Conservation (phyloP, 2,329 filamentous ascomycete species). For the Ascochyta viciae-villosae region DNA sequence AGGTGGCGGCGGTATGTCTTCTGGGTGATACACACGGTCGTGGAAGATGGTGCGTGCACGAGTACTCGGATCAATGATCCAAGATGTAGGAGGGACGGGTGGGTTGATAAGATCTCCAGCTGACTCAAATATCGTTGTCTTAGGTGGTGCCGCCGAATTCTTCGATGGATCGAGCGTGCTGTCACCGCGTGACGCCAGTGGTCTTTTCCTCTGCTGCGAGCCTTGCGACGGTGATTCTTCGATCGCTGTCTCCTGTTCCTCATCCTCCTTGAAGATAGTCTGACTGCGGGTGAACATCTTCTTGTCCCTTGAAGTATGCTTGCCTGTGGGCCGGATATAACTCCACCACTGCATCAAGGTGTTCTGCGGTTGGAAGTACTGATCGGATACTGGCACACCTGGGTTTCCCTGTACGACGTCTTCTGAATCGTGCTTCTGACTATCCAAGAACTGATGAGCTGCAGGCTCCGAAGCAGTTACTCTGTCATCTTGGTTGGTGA, state of each 20-base stretch:
- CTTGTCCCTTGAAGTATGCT: conserved; percentile 74
- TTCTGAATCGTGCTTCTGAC: conserved; percentile 31
- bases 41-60: conserved; percentile 94
- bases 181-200: conserved; percentile 57
- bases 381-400: conserved; percentile 22
- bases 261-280: conserved; percentile 36
- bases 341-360: conserved; percentile 68
- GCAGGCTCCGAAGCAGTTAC: conserved; percentile 49
- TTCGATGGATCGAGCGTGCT: conserved; percentile 56
- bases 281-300: conserved; percentile 54
- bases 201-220: conserved; percentile 45
- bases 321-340: conserved; percentile 72
- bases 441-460: conserved; percentile 42
- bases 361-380: conserved; percentile 45
- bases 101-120: conserved; percentile 92
- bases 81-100: conserved; percentile 80
- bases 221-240: conserved; percentile 25
- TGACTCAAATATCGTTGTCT: conserved; percentile 92
- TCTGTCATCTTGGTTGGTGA: conserved; percentile 70
- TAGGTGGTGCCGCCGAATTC: conserved; percentile 74
- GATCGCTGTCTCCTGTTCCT: conserved; percentile 23
- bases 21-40: conserved; percentile 91
- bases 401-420: conserved; percentile 16
- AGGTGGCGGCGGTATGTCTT: conserved; percentile 87
- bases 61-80: conserved; percentile 80